Evolutionary conservation across 108 stramenopile genomes (phyloP).

Genomic region (Parmales sp.): DNA sequence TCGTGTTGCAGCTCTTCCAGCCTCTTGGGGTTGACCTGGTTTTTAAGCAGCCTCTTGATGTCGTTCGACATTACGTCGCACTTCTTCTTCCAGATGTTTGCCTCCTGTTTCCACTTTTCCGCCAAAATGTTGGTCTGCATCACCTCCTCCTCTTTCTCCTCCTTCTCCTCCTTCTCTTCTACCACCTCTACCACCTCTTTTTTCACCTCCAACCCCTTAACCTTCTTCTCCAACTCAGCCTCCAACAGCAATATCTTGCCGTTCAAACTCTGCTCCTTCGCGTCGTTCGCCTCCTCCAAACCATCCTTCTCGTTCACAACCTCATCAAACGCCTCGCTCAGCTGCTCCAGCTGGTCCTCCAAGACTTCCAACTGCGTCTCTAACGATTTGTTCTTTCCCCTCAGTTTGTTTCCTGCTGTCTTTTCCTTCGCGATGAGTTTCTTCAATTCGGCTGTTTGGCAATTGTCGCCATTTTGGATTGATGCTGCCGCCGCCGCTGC

Average conservation of each 20-base stretch:
- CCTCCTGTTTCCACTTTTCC: neutral
- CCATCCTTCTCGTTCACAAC: neutral
- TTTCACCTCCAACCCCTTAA: neutral
- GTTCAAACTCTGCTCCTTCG: neutral
- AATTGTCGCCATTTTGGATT: neutral
- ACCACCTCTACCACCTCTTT: neutral
- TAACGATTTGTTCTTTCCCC: neutral
- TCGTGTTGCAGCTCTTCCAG: too few relatives aligned
- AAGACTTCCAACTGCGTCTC: conserved; percentile 5
- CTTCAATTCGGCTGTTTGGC: neutral
- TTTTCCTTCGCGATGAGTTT: neutral
- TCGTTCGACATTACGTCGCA: neutral
- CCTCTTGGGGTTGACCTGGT: neutral
- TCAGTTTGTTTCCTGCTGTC: neutral
- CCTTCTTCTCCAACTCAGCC: neutral
- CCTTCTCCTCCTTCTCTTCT: neutral
- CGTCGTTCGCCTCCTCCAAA: neutral
- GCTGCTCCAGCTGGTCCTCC: conserved; percentile 6
- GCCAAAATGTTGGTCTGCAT: neutral
- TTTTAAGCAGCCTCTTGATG: neutral
- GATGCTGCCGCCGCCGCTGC: too few relatives aligned
- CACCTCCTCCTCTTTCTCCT: neutral
- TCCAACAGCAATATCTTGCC: neutral
- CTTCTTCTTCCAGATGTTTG: neutral
- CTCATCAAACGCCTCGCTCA: conserved; percentile 4